phyloP scores from a whole-genome alignment of 495 filamentous ascomycete species.

The Hypoxylon subgilvum region DNA sequence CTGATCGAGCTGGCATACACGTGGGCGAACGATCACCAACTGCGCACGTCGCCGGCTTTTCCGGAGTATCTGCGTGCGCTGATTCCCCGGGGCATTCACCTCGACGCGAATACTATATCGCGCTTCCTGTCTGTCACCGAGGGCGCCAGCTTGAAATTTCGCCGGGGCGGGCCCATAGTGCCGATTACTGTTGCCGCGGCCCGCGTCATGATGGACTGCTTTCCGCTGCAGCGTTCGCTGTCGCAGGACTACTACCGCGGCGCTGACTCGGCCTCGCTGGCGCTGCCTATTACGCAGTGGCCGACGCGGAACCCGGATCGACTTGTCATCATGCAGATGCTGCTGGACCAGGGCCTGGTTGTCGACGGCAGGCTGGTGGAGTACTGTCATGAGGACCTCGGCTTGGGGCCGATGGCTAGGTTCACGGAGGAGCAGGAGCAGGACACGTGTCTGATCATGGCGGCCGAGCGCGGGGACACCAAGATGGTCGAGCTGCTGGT shows the following conservation, averaged over 20 bases:
- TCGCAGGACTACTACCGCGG: constrained; percentile 5
- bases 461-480: constrained; percentile 7
- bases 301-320: constrained; percentile 7
- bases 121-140: constrained; percentile 9
- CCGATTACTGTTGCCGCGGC: background rate
- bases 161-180: background rate
- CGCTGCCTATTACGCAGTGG: constrained; percentile 22
- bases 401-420: background rate
- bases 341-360: constrained; percentile 12
- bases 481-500: constrained; percentile 8
- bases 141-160: background rate
- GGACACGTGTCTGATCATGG: constrained; percentile 7
- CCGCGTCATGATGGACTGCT: constrained; percentile 4
- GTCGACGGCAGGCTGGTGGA: constrained; percentile 5
- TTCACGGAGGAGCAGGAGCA: constrained; percentile 1
- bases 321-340: constrained; percentile 17
- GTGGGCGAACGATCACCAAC: constrained; percentile 3
- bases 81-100: background rate
- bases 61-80: constrained; percentile 1
- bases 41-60: constrained; percentile 5
- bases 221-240: background rate
- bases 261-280: constrained; percentile 4
- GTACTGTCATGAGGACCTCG: too few species aligned
- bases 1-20: background rate
- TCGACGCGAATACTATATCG: too few species aligned